Evolutionary conservation across 805 yeast species (phyloP).

Genomic region (Wickerhamiella vanderwaltii): DNA sequence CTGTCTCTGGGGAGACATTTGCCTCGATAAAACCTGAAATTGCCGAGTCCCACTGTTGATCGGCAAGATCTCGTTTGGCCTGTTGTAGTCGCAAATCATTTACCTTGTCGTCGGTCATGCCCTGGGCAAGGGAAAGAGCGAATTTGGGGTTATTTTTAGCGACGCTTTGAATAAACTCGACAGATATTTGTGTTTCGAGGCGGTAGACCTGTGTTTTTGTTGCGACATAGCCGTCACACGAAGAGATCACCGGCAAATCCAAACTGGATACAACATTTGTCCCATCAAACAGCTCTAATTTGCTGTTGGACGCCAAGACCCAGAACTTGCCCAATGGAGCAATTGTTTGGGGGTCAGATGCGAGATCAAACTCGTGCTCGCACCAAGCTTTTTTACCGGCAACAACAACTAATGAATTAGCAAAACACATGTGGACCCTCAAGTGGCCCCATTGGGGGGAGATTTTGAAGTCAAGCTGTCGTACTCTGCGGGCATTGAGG

Average conservation of each 20-base stretch:
- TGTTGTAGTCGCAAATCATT: not conserved
- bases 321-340: conserved; percentile 5
- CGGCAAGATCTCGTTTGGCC: not conserved
- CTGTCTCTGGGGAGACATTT: not conserved
- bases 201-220: not conserved
- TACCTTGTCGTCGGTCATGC: not conserved
- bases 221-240: conserved; percentile 1
- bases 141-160: not conserved
- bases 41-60: not conserved
- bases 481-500: conserved; percentile 2
- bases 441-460: not conserved
- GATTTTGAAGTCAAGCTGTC: not conserved
- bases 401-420: conserved; percentile 3
- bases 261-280: not conserved
- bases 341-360: not conserved
- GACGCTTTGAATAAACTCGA: not conserved
- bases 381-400: conserved; percentile 2
- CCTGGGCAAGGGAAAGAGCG: conserved; percentile 1
- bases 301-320: not conserved
- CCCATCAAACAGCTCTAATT: not conserved
- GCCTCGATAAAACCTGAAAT: not conserved
- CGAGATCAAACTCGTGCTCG: not conserved
- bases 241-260: not conserved
- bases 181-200: not conserved
- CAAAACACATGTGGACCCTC: not conserved